Evolutionary conservation across 2,329 filamentous ascomycete genomes (phyloP).

Genomic region (Colletotrichum aenigma): DNA sequence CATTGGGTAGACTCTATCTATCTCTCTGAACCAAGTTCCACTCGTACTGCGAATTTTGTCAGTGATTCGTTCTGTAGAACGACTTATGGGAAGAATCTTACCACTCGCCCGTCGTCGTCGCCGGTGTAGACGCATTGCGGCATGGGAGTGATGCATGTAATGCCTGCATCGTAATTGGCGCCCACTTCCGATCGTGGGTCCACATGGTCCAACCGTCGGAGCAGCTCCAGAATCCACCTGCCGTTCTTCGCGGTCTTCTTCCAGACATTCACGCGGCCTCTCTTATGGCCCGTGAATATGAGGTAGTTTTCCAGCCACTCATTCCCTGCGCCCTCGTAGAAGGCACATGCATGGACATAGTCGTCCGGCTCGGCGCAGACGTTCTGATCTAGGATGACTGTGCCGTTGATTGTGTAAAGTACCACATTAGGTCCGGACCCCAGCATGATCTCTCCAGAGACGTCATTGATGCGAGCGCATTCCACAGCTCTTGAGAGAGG

Average conservation of each 20-base stretch:
- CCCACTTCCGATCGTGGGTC: constrained; percentile 69
- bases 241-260: constrained; percentile 61
- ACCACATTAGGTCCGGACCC: constrained; percentile 77
- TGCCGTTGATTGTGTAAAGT: constrained; percentile 88
- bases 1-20: constrained; percentile 47
- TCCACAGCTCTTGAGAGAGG: constrained; percentile 64
- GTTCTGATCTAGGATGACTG: constrained; percentile 80
- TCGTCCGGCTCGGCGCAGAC: constrained; percentile 76
- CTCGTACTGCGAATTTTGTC: constrained; percentile 54
- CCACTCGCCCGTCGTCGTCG: constrained; percentile 90
- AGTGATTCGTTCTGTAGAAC: not conserved
- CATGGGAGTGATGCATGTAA: constrained; percentile 87
- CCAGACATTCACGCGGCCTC: constrained; percentile 84
- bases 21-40: constrained; percentile 66
- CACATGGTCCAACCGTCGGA: constrained; percentile 82
- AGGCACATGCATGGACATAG: constrained; percentile 80
- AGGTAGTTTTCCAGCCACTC: constrained; percentile 91
- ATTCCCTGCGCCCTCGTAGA: constrained; percentile 89
- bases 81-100: constrained; percentile 39
- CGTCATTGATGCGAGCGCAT: constrained; percentile 86
- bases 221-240: constrained; percentile 76
- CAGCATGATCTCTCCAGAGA: constrained; percentile 87
- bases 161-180: constrained; percentile 66
- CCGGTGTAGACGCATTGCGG: constrained; percentile 88
- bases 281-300: constrained; percentile 85